Evolutionary conservation across 352 stramenopile genomes (phyloP).

Genomic region (Phytophthora chlamydospora): DNA sequence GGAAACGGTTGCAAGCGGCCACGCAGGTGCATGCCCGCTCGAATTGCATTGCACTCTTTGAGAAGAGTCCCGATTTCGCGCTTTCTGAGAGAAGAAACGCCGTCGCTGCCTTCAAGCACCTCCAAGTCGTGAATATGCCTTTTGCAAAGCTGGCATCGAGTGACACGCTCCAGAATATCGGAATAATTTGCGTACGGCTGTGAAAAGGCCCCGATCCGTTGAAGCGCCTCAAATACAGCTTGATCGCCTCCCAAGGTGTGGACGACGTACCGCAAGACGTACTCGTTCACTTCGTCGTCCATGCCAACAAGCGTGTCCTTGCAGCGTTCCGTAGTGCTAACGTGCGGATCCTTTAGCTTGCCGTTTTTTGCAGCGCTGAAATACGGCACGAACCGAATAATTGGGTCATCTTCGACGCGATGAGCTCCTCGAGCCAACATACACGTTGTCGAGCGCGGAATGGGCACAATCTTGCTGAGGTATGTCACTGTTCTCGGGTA

Average conservation of each 20-base stretch:
- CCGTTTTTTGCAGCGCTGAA: constrained; percentile 42
- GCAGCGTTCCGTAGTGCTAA: constrained; percentile 41
- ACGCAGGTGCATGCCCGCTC: constrained; percentile 25
- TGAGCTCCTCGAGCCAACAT: constrained; percentile 56
- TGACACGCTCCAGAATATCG: constrained; percentile 47
- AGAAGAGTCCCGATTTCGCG: constrained; percentile 18
- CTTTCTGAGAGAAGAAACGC: constrained; percentile 10
- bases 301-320: constrained; percentile 54
- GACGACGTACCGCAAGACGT: constrained; percentile 68
- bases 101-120: constrained; percentile 9
- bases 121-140: constrained; percentile 24
- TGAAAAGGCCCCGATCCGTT: constrained; percentile 46
- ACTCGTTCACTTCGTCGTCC: constrained; percentile 75
- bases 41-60: constrained; percentile 10
- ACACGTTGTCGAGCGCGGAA: constrained; percentile 74
- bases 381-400: constrained; percentile 79
- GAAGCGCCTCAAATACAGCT: constrained; percentile 54
- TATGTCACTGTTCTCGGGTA: constrained; percentile 47
- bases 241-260: constrained; percentile 35
- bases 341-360: constrained; percentile 35
- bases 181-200: constrained; percentile 72
- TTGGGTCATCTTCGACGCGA: constrained; percentile 76
- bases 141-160: constrained; percentile 30
- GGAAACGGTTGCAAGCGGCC: constrained; percentile 39
- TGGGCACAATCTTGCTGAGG: constrained; percentile 45